Base-by-base conservation (phyloP, 2,329 filamentous ascomycete genomes). In the Rhinocladiella similis region DNA sequence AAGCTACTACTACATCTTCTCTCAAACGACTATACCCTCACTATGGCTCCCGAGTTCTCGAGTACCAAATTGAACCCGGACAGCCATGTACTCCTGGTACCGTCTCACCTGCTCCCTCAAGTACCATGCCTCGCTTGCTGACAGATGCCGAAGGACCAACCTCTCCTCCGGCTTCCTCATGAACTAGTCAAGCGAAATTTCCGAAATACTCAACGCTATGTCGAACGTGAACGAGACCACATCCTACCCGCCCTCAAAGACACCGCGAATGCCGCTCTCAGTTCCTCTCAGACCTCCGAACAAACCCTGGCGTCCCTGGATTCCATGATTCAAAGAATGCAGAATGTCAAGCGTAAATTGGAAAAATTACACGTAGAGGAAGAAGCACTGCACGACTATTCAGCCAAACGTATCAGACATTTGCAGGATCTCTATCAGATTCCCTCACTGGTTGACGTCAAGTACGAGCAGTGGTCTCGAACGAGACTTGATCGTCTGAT, bases 101-200 rank as follows among this genome's bases (percentile, higher is more conserved):
- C 10, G 29, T 33, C 29, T 33, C 7, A 7, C 22, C 22, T 33
- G 29, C 29, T 33, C 29, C 5, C 29, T 33, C 29, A 33, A 33
- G 10, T 33, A 33, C 6, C 29, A 33, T 7, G 6, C 29, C 29
- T 33, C 29, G 43, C 14, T 14, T 27, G 22, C 51, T 59, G 48
- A 53, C 57, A 52, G 22, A 62, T 43, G 41, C 35, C 53, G 19
- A 43, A 93, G 91, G 94, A 99, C 70, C 93, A 97, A 82, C 89
- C 93, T 3, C 88, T 97, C 63, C 85, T 99, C 64, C 91, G 92
- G 33, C 85, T 97, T 19, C 94, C 94, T 16, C 88, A 93, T 74
- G 94, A 97, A 71, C 88, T 97, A 55, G 86, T 95, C 19, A 88
- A 91, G 54, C 93, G 94, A 72, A 97, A 96, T 76, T 95, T 97